Evolutionary conservation across 129 eudicot genomes (phyloP).

Genomic region (Pittosporum tobira): DNA sequence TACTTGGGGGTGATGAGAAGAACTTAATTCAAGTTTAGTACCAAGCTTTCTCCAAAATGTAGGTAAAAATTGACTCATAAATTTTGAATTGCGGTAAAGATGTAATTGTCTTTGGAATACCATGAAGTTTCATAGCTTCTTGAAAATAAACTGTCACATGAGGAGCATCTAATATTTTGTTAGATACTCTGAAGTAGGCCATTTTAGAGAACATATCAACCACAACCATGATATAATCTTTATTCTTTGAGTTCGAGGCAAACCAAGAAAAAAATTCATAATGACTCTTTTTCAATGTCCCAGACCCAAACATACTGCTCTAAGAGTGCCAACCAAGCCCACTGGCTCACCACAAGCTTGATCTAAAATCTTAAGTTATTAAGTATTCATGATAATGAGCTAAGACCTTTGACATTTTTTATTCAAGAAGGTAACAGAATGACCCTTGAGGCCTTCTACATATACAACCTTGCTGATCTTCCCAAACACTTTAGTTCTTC

Average conservation of each 20-base stretch:
- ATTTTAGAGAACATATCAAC: background rate
- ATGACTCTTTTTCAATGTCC: too few relatives aligned
- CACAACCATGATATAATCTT: slow-evolving; percentile 3
- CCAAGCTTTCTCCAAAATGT: background rate
- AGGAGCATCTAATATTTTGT: background rate
- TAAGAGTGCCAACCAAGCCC: too few relatives aligned
- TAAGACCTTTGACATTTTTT: too few relatives aligned
- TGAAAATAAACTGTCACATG: background rate
- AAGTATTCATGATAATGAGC: too few relatives aligned
- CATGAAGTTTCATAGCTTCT: background rate
- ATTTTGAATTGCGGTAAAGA: background rate
- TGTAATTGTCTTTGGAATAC: background rate
- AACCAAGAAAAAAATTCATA: slow-evolving; percentile 1
- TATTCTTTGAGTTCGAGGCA: slow-evolving; percentile 1
- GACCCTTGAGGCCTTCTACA: too few relatives aligned
- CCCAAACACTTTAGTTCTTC: too few relatives aligned
- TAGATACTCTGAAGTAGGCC: background rate
- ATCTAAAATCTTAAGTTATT: too few relatives aligned
- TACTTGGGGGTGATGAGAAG: slow-evolving; percentile 2
- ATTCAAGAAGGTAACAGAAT: too few relatives aligned
- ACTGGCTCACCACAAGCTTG: too few relatives aligned
- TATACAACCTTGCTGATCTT: too few relatives aligned
- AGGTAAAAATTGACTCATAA: background rate
- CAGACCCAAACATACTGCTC: too few relatives aligned
- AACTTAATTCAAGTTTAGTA: background rate